Evolutionary conservation across 192 early-diverging fungal genomes (phyloP), one percentile per base, ranked within the genome.

Genomic region (Lunasporangiospora selenospora): DNA sequence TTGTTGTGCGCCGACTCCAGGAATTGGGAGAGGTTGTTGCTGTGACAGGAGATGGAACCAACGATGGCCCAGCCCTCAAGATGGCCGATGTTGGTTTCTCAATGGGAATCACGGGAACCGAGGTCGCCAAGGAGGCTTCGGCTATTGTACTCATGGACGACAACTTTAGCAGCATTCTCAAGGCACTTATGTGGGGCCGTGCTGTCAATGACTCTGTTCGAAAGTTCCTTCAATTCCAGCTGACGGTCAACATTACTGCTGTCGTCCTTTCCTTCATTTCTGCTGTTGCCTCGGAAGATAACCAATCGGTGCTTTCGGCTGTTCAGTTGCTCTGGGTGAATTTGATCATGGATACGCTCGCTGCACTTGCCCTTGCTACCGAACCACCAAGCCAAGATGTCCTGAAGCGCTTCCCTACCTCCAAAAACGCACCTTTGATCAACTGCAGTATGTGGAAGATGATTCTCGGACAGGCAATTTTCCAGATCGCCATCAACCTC

Each of bases 301-400:
- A 86, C 53, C 80, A 88, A 54, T 89, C 90, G 6, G 85, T 92
- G 7, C 81, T 96, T 43, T 91, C 88, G 13, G 93, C 94, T 6
- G 89, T 96, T 40, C 95, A 97, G 75, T 79, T 97, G 60, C 82
- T 97, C 33, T 97, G 93, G 92, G 87, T 97, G 24, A 97, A 96
- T 75, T 77, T 97, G 77, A 94, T 95, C 58, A 95, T 94, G 92
- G 93, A 95, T 77, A 93, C 94, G 0, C 81, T 95, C 46, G 93
- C 94, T 32, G 93, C 94, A 15, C 78, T 96, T 31, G 93, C 92
- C 12, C 82, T 97, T 26, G 93, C 93, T 16, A 94, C 92, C 3
- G 96, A 98, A 50, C 87, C 89, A n/a, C 93, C 95, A 9, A 93
- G 88, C 11, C 85, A 87, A 39, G 92, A 90, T 6, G 79, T 98